These are phyloP conservation scores for Aurantiochytrium sp. DNA, from an alignment of 108 stramenopile species.

Conservation along the genomic window DNA sequence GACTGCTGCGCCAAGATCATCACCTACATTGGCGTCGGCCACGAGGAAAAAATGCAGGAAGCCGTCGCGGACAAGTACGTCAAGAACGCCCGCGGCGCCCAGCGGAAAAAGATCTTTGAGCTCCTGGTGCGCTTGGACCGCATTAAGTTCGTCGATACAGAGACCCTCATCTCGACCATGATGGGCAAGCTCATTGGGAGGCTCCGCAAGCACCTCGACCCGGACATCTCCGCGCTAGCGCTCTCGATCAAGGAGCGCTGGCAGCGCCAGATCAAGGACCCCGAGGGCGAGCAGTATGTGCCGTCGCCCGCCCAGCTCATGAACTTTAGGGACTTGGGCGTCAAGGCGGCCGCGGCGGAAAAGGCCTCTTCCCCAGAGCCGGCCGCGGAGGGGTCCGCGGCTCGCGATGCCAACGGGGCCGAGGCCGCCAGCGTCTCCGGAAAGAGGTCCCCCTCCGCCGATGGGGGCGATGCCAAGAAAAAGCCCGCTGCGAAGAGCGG, in stretches of 20 bases:
- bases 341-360: background rate
- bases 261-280: conserved; percentile 4
- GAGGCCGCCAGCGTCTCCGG: background rate
- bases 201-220: conserved; percentile 4
- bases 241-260: conserved; percentile 5
- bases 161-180: background rate
- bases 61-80: background rate
- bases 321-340: background rate
- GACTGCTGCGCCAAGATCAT: conserved; percentile 13
- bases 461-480: too few species aligned
- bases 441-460: too few species aligned
- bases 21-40: background rate
- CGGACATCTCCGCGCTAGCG: background rate
- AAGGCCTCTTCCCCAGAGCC: background rate
- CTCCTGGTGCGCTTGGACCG: background rate
- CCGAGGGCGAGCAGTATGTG: background rate
- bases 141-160: conserved; percentile 10
- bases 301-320: background rate
- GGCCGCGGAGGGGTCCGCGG: background rate
- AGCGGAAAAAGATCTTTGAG: conserved; percentile 7
- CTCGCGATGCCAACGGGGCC: background rate
- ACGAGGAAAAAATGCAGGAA: background rate
- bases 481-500: background rate
- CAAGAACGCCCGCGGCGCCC: background rate
- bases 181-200: background rate